A percentile compares a stretch with the other conserved stretches of the same genome.
Conservation (phyloP, 2,329 filamentous ascomycete genomes). For the Cercospora brassicicola region DNA sequence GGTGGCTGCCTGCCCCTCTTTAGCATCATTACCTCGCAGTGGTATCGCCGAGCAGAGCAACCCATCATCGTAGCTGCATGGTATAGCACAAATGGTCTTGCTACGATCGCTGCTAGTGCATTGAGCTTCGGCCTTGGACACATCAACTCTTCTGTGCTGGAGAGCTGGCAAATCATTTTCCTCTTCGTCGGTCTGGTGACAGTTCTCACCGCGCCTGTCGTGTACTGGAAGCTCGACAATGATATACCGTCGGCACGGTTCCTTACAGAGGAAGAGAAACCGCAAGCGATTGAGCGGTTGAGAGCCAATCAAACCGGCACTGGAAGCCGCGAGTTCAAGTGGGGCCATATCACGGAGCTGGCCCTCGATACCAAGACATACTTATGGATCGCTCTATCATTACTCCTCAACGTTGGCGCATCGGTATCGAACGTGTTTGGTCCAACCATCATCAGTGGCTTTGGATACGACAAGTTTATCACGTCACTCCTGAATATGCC, state of each 20-base stretch:
- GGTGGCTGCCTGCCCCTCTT: conserved; percentile 66
- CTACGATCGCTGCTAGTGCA: conserved; percentile 28
- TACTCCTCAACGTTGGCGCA: conserved; percentile 65
- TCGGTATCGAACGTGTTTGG: conserved; percentile 65
- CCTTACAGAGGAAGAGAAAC: conserved; percentile 49
- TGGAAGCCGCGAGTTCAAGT: conserved; percentile 49
- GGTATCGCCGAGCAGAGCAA: conserved; percentile 35
- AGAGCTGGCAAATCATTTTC: conserved; percentile 32
- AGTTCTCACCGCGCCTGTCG: conserved; percentile 56
- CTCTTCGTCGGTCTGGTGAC: conserved; percentile 62
- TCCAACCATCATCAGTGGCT: conserved; percentile 61
- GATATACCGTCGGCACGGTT: conserved; percentile 56
- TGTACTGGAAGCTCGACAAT: conserved; percentile 62
- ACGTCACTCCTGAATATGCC: conserved; percentile 67
- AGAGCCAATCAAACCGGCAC: conserved; percentile 54
- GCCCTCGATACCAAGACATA: conserved; percentile 52
- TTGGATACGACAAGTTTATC: conserved; percentile 60
- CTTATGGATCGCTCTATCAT: conserved; percentile 61
- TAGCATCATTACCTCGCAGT: conserved; percentile 47
- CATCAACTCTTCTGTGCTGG: conserved; percentile 24
- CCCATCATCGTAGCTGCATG: conserved; percentile 31
- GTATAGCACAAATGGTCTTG: conserved; percentile 32
- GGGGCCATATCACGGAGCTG: conserved; percentile 47
- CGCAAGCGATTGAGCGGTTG: conserved; percentile 51
- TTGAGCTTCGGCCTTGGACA: conserved; percentile 29